phyloP scores from a whole-genome alignment of 192 early-diverging fungal species.

The Chytriomyces confervae region DNA sequence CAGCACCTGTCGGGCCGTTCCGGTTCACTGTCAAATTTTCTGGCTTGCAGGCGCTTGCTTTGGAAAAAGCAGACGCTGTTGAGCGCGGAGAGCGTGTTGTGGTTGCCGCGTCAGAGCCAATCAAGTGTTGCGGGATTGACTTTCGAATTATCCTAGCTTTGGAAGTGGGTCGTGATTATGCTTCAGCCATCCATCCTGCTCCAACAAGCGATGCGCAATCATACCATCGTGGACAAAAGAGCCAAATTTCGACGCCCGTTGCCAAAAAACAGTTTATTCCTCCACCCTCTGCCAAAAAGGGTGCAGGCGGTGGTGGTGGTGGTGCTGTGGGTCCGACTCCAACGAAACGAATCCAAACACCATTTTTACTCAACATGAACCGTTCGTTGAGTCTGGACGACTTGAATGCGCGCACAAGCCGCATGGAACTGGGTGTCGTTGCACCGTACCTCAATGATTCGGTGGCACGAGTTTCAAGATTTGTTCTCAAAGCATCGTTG shows the following conservation, averaged over 20 bases:
- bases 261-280: background rate
- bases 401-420: conserved; percentile 12
- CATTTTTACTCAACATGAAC: conserved; percentile 8
- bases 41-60: conserved; percentile 35
- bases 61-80: conserved; percentile 4
- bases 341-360: background rate
- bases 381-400: conserved; percentile 15
- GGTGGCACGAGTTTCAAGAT: background rate
- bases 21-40: conserved; percentile 44
- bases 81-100: conserved; percentile 7
- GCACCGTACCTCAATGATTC: background rate
- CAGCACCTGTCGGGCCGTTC: conserved; percentile 31
- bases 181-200: background rate
- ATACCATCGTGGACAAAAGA: background rate
- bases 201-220: background rate
- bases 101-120: conserved; percentile 24
- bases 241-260: background rate
- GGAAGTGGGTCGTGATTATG: conserved; percentile 23
- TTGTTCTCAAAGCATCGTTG: conserved; percentile 41
- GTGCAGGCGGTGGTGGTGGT: background rate
- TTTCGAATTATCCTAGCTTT: conserved; percentile 47
- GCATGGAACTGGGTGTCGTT: background rate
- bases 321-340: background rate
- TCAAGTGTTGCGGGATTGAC: conserved; percentile 49
- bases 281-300: no score